phyloP scores from a whole-genome alignment of 257 asterid genomes.

The Ligustrum vulgare region DNA sequence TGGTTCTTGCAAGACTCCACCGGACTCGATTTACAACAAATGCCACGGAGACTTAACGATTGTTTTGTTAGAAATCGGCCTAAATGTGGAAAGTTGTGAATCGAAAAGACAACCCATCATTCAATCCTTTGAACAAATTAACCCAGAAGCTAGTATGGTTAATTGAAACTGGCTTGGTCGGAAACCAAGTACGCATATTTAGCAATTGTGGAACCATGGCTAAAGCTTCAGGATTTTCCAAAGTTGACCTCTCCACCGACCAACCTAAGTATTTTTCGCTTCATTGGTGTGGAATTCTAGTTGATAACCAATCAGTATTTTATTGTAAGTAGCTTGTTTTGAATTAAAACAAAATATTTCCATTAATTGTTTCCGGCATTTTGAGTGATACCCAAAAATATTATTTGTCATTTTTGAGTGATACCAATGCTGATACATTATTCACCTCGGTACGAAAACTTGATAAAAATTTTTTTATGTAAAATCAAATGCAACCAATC shows the following conservation, averaged over 20 bases:
- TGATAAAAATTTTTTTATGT: too few species aligned
- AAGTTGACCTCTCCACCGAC: constrained; percentile 33
- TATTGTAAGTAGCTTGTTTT: too few species aligned
- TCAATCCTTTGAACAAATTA: constrained; percentile 19
- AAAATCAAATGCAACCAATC: too few species aligned
- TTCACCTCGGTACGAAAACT: too few species aligned
- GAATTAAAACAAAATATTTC: too few species aligned
- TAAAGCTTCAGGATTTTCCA: constrained; percentile 43
- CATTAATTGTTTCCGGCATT: too few species aligned
- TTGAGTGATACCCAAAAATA: too few species aligned
- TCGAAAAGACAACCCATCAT: constrained; percentile 27
- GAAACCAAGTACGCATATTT: constrained; percentile 38
- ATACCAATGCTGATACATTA: too few species aligned
- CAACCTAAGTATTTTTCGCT: too few species aligned
- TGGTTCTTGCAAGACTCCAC: constrained; percentile 50
- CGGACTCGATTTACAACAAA: constrained; percentile 13
- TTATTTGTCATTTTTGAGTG: too few species aligned
- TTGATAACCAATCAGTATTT: too few species aligned
- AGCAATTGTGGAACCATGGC: constrained; percentile 50
- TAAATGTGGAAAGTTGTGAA: constrained; percentile 35
- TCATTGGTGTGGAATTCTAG: too few species aligned
- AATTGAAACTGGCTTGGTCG: constrained; percentile 38
- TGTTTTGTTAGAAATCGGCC: constrained; percentile 37
- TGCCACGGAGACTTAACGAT: constrained; percentile 27
- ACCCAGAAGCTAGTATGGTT: constrained; percentile 49